Evolutionary conservation across 1,139 yeast genomes (phyloP).

Genomic region (Cylindricascospora bacillispora): DNA sequence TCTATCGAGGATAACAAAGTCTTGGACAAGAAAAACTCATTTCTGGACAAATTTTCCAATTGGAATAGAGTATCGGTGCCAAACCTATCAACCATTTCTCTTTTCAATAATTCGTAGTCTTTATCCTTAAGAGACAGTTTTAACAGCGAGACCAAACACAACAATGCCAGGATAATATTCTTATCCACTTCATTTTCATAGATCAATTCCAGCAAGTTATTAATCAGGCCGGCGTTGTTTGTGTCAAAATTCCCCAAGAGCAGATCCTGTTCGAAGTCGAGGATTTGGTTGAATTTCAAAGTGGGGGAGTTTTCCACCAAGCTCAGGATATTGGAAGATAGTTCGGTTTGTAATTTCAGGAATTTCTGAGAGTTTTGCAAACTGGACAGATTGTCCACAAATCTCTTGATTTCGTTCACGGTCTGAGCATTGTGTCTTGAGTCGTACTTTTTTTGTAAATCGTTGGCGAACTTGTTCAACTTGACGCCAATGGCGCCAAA

Average conservation of each 20-base stretch:
- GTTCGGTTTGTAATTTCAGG: constrained; percentile 59
- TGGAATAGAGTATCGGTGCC: constrained; percentile 19
- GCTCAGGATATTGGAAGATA: constrained; percentile 57
- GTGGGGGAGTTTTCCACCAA: constrained; percentile 33
- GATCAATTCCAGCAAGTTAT: constrained; percentile 12
- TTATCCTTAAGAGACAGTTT: constrained; percentile 19
- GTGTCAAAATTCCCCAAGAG: constrained; percentile 16
- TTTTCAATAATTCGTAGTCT: constrained; percentile 17
- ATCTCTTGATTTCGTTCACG: constrained; percentile 52
- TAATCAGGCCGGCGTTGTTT: constrained; percentile 11
- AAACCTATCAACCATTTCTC: constrained; percentile 20
- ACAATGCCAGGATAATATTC: constrained; percentile 12
- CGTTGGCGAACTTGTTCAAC: constrained; percentile 57
- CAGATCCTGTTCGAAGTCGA: constrained; percentile 54
- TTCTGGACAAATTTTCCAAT: constrained; percentile 14
- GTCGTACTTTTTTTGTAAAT: constrained; percentile 58
- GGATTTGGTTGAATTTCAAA: constrained; percentile 37
- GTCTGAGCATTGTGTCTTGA: constrained; percentile 45
- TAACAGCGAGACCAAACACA: constrained; percentile 17
- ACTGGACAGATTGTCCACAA: constrained; percentile 59
- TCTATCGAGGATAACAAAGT: constrained; percentile 4
- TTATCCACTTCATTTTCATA: constrained; percentile 15
- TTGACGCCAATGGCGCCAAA: constrained; percentile 71
- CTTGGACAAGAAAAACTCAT: constrained; percentile 14
- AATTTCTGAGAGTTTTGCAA: constrained; percentile 57